Percentiles rank a stretch among this genome's conserved stretches.
Conservation (phyloP, 805 yeast genomes). For the Zygosaccharomyces rouxii region DNA sequence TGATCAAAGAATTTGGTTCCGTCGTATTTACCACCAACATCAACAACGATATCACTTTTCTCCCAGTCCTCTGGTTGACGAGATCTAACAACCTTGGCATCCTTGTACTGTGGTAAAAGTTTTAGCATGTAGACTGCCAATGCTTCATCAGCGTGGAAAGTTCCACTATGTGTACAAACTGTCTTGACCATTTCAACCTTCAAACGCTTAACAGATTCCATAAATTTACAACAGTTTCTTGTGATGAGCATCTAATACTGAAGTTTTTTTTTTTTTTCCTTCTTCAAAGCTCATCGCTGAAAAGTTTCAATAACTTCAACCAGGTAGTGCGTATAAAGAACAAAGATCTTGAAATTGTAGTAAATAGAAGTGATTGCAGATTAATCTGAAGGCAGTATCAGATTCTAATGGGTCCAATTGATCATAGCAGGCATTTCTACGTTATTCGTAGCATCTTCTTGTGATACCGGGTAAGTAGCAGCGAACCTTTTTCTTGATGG, state of each 20-base stretch:
- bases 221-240: not conserved
- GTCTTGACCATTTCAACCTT: slow-evolving; percentile 36
- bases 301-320: not conserved
- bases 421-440: not conserved
- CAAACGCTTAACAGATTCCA: slow-evolving; percentile 17
- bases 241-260: not conserved
- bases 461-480: slow-evolving; percentile 5
- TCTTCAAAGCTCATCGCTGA: not conserved
- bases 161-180: slow-evolving; percentile 88
- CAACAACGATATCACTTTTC: slow-evolving; percentile 84
- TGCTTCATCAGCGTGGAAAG: slow-evolving; percentile 96
- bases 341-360: not conserved
- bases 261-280: not conserved
- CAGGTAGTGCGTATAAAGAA: not conserved
- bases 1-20: slow-evolving; percentile 86
- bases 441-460: not conserved
- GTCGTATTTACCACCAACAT: slow-evolving; percentile 82
- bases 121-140: slow-evolving; percentile 85
- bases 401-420: not conserved
- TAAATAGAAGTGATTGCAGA: not conserved
- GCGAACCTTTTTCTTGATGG: not conserved
- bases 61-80: slow-evolving; percentile 83
- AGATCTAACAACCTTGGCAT: slow-evolving; percentile 72
- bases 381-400: not conserved
- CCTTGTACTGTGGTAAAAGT: slow-evolving; percentile 60